Evolutionary conservation across 2,329 filamentous ascomycete species (phyloP), one percentile per base, ranked within the genome.

Genomic region (Fusarium pseudocircinatum): DNA sequence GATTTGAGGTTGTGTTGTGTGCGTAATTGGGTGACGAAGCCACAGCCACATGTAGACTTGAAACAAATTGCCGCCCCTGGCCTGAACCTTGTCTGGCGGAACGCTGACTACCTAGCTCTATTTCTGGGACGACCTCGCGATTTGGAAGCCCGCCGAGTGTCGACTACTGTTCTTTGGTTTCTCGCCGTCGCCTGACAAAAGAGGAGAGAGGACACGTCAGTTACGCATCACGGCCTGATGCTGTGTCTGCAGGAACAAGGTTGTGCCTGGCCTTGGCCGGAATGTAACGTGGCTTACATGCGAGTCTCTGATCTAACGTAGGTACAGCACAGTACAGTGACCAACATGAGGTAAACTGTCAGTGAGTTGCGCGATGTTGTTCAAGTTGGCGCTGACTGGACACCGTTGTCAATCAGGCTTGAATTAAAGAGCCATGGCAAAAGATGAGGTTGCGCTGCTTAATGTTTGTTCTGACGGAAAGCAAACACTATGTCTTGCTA

Each of bases 141-240:
- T 44, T 43, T n/a, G 18, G 26, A 24, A 34, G 40, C 30, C 30
- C 36, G 42, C 26, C 30, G 43, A n/a, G n/a, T 44, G 34, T 40
- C 54, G 42, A 50, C 53, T 60, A 34, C 61, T 20, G 3, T 28
- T 46, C 22, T 30, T 36, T 28, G 22, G 11, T 28, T 53, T 34
- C n/a, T 40, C 32, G 30, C n/a, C 34, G 42, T 37, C 18, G 26
- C 39, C 24, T 43, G 46, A 37, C 28, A 30, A 53, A 20, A 60
- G 37, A 68, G n/a, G 37, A 34, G 36, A 63, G 15, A 53, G 28
- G 52, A 63, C 74, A 76, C 74, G 74, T 76, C 74, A 76, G 74
- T 66, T 39, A 14, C 52, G 60, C 65, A 76, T 75, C 63, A 63
- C 50, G 36, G 39, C 52, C 37, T 61, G 50, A 54, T 59, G 69